Evolutionary conservation across 345 rosid genomes (phyloP), one percentile per base, ranked within the genome.

Genomic region (Boechera retrofracta): DNA sequence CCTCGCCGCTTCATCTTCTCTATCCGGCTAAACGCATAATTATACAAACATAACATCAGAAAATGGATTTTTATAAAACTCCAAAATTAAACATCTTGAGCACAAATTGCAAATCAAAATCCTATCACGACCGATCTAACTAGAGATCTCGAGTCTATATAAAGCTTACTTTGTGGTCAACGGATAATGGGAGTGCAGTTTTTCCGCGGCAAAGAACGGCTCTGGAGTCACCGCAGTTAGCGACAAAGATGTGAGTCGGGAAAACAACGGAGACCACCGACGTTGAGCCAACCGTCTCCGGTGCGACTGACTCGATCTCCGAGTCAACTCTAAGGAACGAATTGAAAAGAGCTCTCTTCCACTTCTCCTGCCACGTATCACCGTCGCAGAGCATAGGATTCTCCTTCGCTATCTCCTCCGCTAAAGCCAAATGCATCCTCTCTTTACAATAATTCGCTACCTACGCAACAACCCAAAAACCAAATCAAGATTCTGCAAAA

Each of bases 181-280:
- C 80, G 6, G 98, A 90, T 66, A 93, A 78, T 0, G 98, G 90
- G 4, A 90, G 5, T 0, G 91, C 72, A 39, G 54, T 80, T 77
- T 85, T 89, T 13, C 95, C 92, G 0, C 91, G 87, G 60, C 85
- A 85, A n/a, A 93, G 84, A 72, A 91, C 92, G 36, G 93, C 97
- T 85, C 97, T 87, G 1, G 95, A 92, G 82, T 93, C 98, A 1
- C 98, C 98, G 42, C 94, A 89, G 49, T 90, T 93, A 5, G 91
- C 90, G 28, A 89, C 86, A n/a, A 93, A 81, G 35, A 91, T 83
- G 18, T 84, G 88, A 13, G 89, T 79, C 2, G 87, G 79, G 69
- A 86, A 84, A n/a, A 87, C 79, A 1, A 90, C 47, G 16, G 93
- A 88, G 64, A 89, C 90, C 0, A 88, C 90, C 32, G 98, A 93